These are phyloP conservation scores for Galerina marginata DNA, from an alignment of 768 basidiomycete genomes.

Conservation along the genomic window DNA sequence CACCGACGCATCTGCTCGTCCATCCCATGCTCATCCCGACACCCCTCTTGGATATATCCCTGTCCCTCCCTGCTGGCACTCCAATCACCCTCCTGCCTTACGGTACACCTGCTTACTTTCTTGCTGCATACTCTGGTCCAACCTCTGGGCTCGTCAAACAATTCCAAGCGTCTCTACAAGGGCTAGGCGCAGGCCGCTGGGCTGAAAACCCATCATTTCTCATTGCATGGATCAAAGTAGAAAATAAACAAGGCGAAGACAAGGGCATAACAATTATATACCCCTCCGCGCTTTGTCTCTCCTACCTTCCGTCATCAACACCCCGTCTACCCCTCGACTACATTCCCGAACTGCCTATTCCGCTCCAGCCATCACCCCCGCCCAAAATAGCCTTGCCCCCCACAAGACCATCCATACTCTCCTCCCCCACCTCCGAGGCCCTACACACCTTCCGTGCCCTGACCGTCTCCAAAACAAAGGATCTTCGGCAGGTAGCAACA, in stretches of 20 bases:
- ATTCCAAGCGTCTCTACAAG: constrained; percentile 66
- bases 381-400: constrained; percentile 23
- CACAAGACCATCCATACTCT: constrained; percentile 32
- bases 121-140: constrained; percentile 74
- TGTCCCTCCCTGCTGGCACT: constrained; percentile 56
- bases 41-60: constrained; percentile 56
- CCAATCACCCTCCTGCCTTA: constrained; percentile 76
- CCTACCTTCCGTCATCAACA: constrained; percentile 43
- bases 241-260: constrained; percentile 81
- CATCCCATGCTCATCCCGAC: constrained; percentile 67
- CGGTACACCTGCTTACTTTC: constrained; percentile 74
- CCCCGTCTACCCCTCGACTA: constrained; percentile 49
- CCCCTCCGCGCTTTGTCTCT: constrained; percentile 63
- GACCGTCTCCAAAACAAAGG: constrained; percentile 54
- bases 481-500: constrained; percentile 56
- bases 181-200: constrained; percentile 68
- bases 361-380: constrained; percentile 59
- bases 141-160: constrained; percentile 63
- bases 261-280: constrained; percentile 80
- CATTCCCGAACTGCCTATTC: constrained; percentile 68
- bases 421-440: constrained; percentile 33
- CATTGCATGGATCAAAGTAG: constrained; percentile 76
- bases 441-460: constrained; percentile 54
- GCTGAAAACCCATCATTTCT: constrained; percentile 45
- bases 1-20: constrained; percentile 56